phyloP scores from a whole-genome alignment of 208 protist genomes.

The Phytomonas sp. region DNA sequence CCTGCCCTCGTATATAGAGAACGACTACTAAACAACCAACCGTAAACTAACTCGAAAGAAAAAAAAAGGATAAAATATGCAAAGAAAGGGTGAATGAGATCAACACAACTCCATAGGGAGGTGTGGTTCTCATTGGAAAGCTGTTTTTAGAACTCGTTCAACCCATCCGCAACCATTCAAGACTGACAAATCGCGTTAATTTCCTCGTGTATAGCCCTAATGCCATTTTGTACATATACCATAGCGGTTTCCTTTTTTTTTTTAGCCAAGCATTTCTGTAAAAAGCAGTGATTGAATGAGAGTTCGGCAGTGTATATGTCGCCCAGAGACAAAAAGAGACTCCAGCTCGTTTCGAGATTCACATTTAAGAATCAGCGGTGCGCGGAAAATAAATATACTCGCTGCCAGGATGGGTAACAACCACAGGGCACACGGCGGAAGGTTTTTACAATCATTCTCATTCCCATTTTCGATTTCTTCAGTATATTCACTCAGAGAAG shows the following conservation, averaged over 20 bases:
- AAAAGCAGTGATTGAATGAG: conserved; percentile 75
- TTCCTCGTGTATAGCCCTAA: background rate
- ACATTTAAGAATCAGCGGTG: conserved; percentile 62
- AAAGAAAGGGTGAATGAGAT: background rate
- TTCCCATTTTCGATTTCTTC: background rate
- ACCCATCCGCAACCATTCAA: background rate
- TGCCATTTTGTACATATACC: background rate
- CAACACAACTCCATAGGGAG: background rate
- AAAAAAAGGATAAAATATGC: background rate
- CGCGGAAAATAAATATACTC: conserved; percentile 67
- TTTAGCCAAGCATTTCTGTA: background rate
- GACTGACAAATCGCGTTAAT: background rate
- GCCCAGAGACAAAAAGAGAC: conserved; percentile 46
- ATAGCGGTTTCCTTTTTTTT: background rate
- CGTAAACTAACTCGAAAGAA: background rate
- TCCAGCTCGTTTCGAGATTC: conserved; percentile 42
- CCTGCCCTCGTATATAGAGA: background rate
- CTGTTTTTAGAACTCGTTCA: background rate
- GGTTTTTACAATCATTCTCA: background rate
- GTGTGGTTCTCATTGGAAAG: background rate
- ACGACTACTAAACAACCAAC: background rate
- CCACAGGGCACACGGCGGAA: conserved; percentile 57
- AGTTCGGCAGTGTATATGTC: conserved; percentile 43
- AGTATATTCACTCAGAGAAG: background rate
- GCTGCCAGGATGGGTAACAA: conserved; percentile 71